Conservation (phyloP, 2,329 filamentous ascomycete species). For the Phaeosphaeriaceae sp. region DNA sequence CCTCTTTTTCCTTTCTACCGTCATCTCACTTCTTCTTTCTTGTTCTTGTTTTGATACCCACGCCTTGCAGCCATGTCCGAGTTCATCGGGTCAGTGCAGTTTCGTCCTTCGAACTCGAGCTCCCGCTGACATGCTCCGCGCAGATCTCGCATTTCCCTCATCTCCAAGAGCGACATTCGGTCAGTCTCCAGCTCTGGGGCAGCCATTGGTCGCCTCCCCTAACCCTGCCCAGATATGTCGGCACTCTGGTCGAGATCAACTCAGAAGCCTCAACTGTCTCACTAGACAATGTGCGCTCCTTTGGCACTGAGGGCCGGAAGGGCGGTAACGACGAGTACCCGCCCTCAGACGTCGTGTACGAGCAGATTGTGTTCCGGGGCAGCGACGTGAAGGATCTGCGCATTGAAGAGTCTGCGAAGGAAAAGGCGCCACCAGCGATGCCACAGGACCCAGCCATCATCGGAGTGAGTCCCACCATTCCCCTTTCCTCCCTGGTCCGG, state of each 20-base stretch:
- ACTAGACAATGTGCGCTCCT: slow-evolving; percentile 93
- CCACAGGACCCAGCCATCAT: slow-evolving; percentile 97
- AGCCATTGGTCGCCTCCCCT: slow-evolving; percentile 22
- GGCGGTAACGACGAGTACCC: slow-evolving; percentile 82
- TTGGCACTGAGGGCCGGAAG: slow-evolving; percentile 90
- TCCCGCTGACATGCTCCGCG: slow-evolving; percentile 42
- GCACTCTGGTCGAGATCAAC: slow-evolving; percentile 96
- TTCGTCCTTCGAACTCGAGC: slow-evolving; percentile 44
- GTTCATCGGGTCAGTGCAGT: slow-evolving; percentile 64
- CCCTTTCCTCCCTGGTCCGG: slow-evolving; percentile 48
- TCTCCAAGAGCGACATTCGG: slow-evolving; percentile 97
- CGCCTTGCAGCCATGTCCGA: slow-evolving; percentile 60
- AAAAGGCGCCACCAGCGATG: slow-evolving; percentile 75
- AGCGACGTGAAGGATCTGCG: slow-evolving; percentile 98
- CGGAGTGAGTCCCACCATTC: slow-evolving; percentile 74
- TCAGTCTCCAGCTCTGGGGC: slow-evolving; percentile 56
- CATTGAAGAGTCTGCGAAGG: slow-evolving; percentile 81
- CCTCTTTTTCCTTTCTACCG: slow-evolving; percentile 19
- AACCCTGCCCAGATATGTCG: slow-evolving; percentile 76
- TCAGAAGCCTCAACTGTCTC: slow-evolving; percentile 96
- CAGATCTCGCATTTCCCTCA: slow-evolving; percentile 92
- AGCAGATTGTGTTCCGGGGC: slow-evolving; percentile 98
- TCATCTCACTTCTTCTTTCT: slow-evolving; percentile 24
- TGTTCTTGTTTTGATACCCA: slow-evolving; percentile 32
- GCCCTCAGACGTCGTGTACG: slow-evolving; percentile 87